phyloP scores from a whole-genome alignment of 2,329 filamentous ascomycete genomes.

The Paecilomyces dactylethromorphus region DNA sequence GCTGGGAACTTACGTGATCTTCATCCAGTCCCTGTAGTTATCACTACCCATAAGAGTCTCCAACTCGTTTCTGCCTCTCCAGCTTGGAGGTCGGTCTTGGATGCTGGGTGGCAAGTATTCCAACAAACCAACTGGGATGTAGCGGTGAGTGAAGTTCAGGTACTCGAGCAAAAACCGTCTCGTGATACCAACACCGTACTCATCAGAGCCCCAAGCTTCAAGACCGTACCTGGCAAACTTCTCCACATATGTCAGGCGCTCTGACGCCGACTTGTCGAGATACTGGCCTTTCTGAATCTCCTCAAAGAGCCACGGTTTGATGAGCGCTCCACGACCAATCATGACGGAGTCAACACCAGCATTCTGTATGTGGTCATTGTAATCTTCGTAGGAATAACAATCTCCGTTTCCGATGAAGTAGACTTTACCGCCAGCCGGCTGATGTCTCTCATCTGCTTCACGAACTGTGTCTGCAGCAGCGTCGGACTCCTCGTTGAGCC shows the following conservation, averaged over 20 bases:
- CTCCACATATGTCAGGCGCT: slow-evolving; percentile 79
- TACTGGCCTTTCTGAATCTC: slow-evolving; percentile 91
- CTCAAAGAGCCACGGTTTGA: slow-evolving; percentile 98
- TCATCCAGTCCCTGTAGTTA: slow-evolving; percentile 97
- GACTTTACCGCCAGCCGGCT: slow-evolving; percentile 63
- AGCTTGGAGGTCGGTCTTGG: slow-evolving; percentile 83
- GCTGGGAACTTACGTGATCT: slow-evolving; percentile 68
- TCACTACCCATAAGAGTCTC: slow-evolving; percentile 88
- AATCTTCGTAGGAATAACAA: slow-evolving; percentile 88
- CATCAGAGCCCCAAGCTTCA: slow-evolving; percentile 92
- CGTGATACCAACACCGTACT: slow-evolving; percentile 85
- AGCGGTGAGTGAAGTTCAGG: slow-evolving; percentile 87
- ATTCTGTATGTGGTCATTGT: slow-evolving; percentile 69
- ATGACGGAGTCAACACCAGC: slow-evolving; percentile 87
- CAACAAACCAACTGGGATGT: slow-evolving; percentile 81
- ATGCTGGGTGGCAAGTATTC: slow-evolving; percentile 83
- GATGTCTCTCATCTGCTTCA: slow-evolving; percentile 69
- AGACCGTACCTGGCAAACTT: slow-evolving; percentile 86
- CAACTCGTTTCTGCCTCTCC: slow-evolving; percentile 76
- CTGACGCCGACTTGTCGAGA: slow-evolving; percentile 84
- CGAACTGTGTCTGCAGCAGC: slow-evolving; percentile 65
- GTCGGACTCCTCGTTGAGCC: slow-evolving; percentile 64
- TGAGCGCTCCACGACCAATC: slow-evolving; percentile 90
- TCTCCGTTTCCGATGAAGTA: slow-evolving; percentile 97
- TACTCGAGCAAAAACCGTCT: slow-evolving; percentile 91